Conservation (phyloP, 2,329 filamentous ascomycete genomes). For the Paecilomyces variotii region DNA sequence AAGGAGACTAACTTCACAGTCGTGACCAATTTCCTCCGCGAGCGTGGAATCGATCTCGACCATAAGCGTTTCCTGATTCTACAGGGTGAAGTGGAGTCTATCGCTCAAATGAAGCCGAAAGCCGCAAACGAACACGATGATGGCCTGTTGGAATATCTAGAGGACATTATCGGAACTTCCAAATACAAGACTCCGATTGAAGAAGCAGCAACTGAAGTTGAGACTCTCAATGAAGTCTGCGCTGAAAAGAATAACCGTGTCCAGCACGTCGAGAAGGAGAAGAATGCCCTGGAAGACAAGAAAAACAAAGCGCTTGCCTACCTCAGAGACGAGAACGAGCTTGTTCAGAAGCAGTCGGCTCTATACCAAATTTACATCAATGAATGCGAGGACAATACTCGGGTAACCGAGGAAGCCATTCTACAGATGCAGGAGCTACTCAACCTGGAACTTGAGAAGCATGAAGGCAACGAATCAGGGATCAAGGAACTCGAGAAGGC, state of each 20-base stretch:
- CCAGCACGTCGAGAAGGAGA: constrained; percentile 97
- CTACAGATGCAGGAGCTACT: constrained; percentile 83
- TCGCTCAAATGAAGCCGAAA: constrained; percentile 98
- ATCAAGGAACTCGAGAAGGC: constrained; percentile 85
- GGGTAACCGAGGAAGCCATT: constrained; percentile 82
- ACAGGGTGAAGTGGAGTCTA: constrained; percentile 96
- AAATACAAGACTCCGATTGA: constrained; percentile 98
- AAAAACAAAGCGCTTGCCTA: constrained; percentile 89
- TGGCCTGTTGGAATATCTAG: constrained; percentile 88
- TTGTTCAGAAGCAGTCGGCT: constrained; percentile 79
- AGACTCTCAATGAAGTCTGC: constrained; percentile 88
- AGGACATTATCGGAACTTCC: constrained; percentile 97
- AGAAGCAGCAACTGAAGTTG: constrained; percentile 81
- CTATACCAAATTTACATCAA: constrained; percentile 87
- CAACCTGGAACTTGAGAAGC: constrained; percentile 80
- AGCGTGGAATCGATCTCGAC: constrained; percentile 86
- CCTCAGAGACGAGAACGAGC: constrained; percentile 86
- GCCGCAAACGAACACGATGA: constrained; percentile 93
- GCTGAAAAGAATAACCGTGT: constrained; percentile 91
- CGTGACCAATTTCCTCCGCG: constrained; percentile 78
- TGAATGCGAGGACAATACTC: constrained; percentile 81
- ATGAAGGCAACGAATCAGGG: constrained; percentile 77
- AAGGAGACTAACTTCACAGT: constrained; percentile 85
- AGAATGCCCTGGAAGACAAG: constrained; percentile 84
- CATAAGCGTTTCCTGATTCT: constrained; percentile 97